phyloP scores from a whole-genome alignment of 2,329 filamentous ascomycete genomes.

The Aspergillus awamori region DNA sequence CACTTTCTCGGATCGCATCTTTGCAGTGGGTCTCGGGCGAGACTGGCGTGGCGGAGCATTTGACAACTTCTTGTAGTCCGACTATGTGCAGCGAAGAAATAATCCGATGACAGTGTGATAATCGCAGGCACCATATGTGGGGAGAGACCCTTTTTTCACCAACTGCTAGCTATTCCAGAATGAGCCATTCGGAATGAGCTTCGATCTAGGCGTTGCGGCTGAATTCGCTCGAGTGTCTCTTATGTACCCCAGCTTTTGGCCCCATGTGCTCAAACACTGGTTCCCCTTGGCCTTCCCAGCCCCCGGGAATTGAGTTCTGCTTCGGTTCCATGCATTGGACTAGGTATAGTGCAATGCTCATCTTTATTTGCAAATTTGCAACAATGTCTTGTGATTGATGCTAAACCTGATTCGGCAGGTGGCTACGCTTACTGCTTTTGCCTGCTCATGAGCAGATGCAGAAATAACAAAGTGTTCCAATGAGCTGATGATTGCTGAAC shows the following conservation, averaged over 20 bases:
- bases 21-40: no score
- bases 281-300: background rate
- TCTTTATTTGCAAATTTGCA: background rate
- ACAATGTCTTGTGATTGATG: background rate
- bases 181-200: background rate
- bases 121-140: background rate
- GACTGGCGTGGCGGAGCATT: no score
- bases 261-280: conserved; percentile 10
- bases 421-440: background rate
- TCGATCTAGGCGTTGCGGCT: background rate
- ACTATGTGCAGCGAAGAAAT: no score
- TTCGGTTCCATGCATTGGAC: background rate
- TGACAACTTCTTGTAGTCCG: background rate
- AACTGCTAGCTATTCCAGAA: background rate
- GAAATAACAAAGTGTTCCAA: background rate
- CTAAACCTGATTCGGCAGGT: background rate
- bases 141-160: background rate
- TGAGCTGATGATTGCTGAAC: background rate
- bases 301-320: background rate
- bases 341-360: background rate
- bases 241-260: conserved; percentile 3
- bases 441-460: background rate
- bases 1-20: no score
- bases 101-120: background rate
- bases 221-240: background rate